These are phyloP conservation scores for Aureobasidium sp. DNA, from an alignment of 2,329 filamentous ascomycete species.

Conservation along the genomic window DNA sequence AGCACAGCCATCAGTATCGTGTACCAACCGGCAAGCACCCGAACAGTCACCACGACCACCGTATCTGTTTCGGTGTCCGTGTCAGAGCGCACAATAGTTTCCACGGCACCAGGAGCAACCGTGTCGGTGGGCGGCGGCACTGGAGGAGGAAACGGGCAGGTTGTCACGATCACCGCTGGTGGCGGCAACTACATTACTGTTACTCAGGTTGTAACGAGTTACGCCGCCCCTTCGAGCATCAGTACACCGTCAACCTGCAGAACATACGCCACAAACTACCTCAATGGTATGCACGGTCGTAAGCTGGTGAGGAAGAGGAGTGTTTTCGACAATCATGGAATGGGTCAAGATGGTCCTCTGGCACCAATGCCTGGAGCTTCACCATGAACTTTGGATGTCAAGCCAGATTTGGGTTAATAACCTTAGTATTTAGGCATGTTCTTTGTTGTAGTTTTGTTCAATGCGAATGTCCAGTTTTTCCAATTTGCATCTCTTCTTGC, in stretches of 20 bases:
- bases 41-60: conserved; percentile 21
- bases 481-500: not conserved
- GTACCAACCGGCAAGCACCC: conserved; percentile 16
- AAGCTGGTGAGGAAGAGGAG: conserved; percentile 15
- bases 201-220: conserved; percentile 17
- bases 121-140: conserved; percentile 11
- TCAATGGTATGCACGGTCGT: conserved; percentile 18
- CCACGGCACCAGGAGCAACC: conserved; percentile 14
- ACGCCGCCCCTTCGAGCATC: conserved; percentile 13
- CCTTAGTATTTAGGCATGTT: not conserved
- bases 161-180: conserved; percentile 17
- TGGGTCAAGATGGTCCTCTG: conserved; percentile 1
- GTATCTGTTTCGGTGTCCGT: conserved; percentile 16
- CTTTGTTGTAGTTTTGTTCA: not conserved
- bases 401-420: not conserved
- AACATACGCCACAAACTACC: conserved; percentile 23
- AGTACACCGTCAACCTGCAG: conserved; percentile 20
- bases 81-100: conserved; percentile 14
- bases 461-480: not conserved
- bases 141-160: conserved; percentile 11
- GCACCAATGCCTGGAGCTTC: conserved; percentile 11
- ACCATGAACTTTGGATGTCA: not conserved
- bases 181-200: conserved; percentile 19
- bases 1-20: conserved; percentile 20
- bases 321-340: conserved; percentile 17